A percentile compares a stretch with the other conserved stretches of the same genome.
These are phyloP conservation scores for Rutstroemia sp. DNA, from an alignment of 2,329 filamentous ascomycete genomes.

Conservation along the genomic window DNA sequence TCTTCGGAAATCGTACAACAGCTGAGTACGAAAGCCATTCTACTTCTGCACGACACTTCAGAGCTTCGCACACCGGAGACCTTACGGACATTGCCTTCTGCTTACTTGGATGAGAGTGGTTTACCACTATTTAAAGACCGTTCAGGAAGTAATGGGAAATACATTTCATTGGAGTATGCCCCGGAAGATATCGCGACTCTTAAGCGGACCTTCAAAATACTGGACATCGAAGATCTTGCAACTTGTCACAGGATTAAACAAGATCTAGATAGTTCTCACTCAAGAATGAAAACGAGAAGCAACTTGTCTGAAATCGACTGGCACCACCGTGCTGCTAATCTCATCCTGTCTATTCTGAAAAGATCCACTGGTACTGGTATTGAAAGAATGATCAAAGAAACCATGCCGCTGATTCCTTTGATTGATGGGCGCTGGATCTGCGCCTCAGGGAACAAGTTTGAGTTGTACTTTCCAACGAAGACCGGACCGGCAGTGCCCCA, in stretches of 20 bases:
- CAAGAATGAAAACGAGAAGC: not conserved
- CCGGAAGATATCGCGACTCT: not conserved
- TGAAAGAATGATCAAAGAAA: not conserved
- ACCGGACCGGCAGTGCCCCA: not conserved
- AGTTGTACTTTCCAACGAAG: not conserved
- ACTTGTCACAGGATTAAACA: slow-evolving; percentile 12
- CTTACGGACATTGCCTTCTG: not conserved
- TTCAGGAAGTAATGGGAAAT: not conserved
- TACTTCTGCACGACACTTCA: not conserved
- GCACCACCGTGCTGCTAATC: slow-evolving; percentile 11
- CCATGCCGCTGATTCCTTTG: not conserved
- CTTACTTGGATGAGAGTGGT: not conserved
- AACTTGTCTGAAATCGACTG: not conserved
- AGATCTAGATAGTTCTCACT: slow-evolving; percentile 6
- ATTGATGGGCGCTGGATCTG: not conserved
- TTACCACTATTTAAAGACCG: not conserved
- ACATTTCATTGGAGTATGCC: not conserved
- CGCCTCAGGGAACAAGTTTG: not conserved
- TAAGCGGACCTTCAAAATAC: not conserved
- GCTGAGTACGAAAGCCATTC: not conserved
- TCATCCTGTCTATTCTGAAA: slow-evolving; percentile 7
- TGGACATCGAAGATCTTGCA: slow-evolving; percentile 9
- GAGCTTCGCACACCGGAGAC: not conserved
- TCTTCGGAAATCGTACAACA: not conserved
- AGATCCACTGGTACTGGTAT: slow-evolving; percentile 6